Conservation (phyloP, 2,329 filamentous ascomycete species). For the Diaporthe citrichinensis region DNA sequence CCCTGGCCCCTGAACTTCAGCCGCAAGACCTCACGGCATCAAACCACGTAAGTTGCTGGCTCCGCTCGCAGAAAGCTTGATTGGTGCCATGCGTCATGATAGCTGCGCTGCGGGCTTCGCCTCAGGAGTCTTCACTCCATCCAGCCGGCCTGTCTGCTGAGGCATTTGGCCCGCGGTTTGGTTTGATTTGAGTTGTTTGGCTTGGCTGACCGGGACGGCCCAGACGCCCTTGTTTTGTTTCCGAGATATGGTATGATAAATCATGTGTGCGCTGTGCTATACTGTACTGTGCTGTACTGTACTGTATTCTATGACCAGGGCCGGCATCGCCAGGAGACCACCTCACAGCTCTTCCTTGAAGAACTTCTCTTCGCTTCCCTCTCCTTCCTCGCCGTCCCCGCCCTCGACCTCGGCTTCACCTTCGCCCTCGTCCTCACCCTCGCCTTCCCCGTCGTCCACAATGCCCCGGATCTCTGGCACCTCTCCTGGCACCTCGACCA, state of each 20-base stretch:
- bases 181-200: conserved; percentile 1
- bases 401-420: conserved; percentile 43
- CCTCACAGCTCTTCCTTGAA: conserved; percentile 67
- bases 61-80: conserved; percentile 25
- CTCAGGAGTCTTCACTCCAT: conserved; percentile 20
- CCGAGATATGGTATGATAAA: conserved; percentile 4
- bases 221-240: conserved; percentile 7
- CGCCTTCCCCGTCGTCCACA: conserved; percentile 71
- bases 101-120: conserved; percentile 1
- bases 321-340: conserved; percentile 9
- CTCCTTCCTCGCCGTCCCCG: conserved; percentile 43
- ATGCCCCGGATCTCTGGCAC: conserved; percentile 77
- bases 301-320: background rate
- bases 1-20: conserved; percentile 37
- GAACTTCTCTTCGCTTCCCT: conserved; percentile 65
- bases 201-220: conserved; percentile 1
- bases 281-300: background rate
- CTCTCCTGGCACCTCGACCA: conserved; percentile 77
- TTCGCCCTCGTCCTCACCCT: conserved; percentile 49
- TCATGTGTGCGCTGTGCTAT: conserved; percentile 16
- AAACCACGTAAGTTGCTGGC: conserved; percentile 30
- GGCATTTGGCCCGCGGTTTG: background rate
- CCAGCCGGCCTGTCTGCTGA: background rate
- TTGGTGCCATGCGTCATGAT: conserved; percentile 31
- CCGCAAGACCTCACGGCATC: conserved; percentile 39